Evolutionary conservation across 1,139 yeast species (phyloP).

Genomic region (Lodderomyces oxycetoniae): DNA sequence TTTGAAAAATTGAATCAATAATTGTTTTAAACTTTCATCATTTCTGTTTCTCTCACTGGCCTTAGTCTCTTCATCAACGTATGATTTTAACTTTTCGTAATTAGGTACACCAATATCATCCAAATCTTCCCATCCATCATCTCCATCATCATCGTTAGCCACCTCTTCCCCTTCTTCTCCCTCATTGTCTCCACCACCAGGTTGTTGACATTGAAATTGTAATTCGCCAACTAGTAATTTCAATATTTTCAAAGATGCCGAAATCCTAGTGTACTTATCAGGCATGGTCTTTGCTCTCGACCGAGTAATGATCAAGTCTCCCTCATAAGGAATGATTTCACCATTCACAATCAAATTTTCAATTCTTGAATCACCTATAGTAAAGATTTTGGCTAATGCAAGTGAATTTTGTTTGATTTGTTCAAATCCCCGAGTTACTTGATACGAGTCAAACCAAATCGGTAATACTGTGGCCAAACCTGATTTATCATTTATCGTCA

Average conservation of each 20-base stretch:
- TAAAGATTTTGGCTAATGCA: constrained; percentile 65
- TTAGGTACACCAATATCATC: constrained; percentile 61
- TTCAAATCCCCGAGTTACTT: constrained; percentile 73
- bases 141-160: constrained; percentile 41
- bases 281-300: constrained; percentile 75
- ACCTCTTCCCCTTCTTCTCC: constrained; percentile 20
- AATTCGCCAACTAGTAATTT: constrained; percentile 69
- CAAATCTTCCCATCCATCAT: constrained; percentile 80
- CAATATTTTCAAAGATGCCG: constrained; percentile 69
- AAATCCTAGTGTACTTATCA: constrained; percentile 55
- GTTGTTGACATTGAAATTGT: constrained; percentile 51
- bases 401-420: constrained; percentile 65
- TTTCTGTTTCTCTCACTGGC: constrained; percentile 17
- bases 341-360: constrained; percentile 63
- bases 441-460: constrained; percentile 81
- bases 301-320: constrained; percentile 69
- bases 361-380: constrained; percentile 52
- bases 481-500: constrained; percentile 12
- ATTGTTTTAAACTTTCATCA: constrained; percentile 39
- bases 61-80: constrained; percentile 41
- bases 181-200: constrained; percentile 25
- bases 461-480: constrained; percentile 34
- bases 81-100: constrained; percentile 53
- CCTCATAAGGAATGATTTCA: constrained; percentile 61
- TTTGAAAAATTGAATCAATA: constrained; percentile 59